Conservation (phyloP, 1,284 basidiomycete genomes). For the Pseudozyma tsukubaensis region DNA sequence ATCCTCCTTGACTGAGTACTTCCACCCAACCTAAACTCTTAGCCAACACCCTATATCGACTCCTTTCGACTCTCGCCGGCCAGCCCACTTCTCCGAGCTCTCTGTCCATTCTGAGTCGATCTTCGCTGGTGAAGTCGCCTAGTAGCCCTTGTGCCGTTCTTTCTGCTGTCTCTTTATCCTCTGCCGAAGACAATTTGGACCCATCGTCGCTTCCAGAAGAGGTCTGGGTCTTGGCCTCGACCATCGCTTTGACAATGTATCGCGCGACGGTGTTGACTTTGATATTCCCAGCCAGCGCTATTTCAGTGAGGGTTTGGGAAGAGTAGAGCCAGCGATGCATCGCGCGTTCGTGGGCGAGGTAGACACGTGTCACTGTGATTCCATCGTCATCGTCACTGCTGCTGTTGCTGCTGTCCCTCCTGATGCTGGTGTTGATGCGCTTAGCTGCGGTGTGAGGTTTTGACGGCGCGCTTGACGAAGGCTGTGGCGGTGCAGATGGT, state of each 20-base stretch:
- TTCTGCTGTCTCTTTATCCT: too few species aligned
- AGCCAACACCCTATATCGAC: slow-evolving; percentile 10
- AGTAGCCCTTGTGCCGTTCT: background rate
- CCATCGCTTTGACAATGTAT: slow-evolving; percentile 30
- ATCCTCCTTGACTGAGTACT: slow-evolving; percentile 1
- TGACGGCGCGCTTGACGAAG: background rate
- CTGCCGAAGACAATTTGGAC: too few species aligned
- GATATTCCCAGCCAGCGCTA: slow-evolving; percentile 27
- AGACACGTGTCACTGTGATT: slow-evolving; percentile 15
- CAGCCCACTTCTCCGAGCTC: slow-evolving; percentile 12
- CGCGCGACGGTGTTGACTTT: slow-evolving; percentile 23
- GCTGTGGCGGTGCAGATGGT: slow-evolving; percentile 2
- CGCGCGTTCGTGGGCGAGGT: slow-evolving; percentile 34
- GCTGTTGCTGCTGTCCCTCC: background rate
- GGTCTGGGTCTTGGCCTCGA: slow-evolving; percentile 6
- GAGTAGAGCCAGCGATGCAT: slow-evolving; percentile 35
- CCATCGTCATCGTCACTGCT: slow-evolving; percentile 15
- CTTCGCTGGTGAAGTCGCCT: slow-evolving; percentile 9
- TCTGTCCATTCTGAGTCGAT: slow-evolving; percentile 6
- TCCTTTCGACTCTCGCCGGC: background rate
- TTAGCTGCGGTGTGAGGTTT: background rate
- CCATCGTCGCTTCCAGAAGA: background rate
- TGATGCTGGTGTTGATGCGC: background rate
- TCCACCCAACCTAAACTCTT: slow-evolving; percentile 22
- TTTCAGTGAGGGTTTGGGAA: slow-evolving; percentile 8